Evolutionary conservation across 768 basidiomycete genomes (phyloP), one percentile per base, ranked within the genome.

Genomic region (Suillus weaverae): DNA sequence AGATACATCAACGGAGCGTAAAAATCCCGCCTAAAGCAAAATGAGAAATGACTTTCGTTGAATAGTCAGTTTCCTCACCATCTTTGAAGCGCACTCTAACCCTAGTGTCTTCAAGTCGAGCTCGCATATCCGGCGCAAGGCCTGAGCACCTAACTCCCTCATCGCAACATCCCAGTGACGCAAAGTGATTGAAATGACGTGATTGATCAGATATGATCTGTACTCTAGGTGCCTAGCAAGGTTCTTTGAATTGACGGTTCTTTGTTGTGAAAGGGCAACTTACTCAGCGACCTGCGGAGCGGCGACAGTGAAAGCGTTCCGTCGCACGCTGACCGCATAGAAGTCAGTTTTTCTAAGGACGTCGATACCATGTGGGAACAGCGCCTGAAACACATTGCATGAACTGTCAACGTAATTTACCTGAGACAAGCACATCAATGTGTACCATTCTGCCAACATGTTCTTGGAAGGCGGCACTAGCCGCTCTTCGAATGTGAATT

Each of bases 391-490:
- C 71, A 62, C 61, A 48, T 48, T 65, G 62, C 62, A 69, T 57
- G 60, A 63, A 75, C 62, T 54, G 7, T 35, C 32, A 66, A 65
- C 54, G 41, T 66, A 63, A 59, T 60, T 38, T 13, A 61, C 55
- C 55, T 36, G 59, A 30, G 57, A 53, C 26, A 61, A 63, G 30
- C 50, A 64, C 55, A 48, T 59, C 38, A 39, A 16, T 7, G 33
- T 76, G 75, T 72, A 97, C 97, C 80, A 91, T 90, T 73, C 97
- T 82, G 14, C 97, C 97, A 44, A 98, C 97, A 71, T 91, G 90
- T 79, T 99, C 97, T 77, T 99, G 97, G 74, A 94, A 99, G 14
- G 96, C 94, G 20, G 97, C 97, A 76, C 97, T 99, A 14, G 96
- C 96, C 16, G 97, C 97, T 68, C 97, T 81, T 32, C 97, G 85